Evolutionary conservation across 2,329 filamentous ascomycete genomes (phyloP).

Genomic region (Alternaria hordeiaustralica): DNA sequence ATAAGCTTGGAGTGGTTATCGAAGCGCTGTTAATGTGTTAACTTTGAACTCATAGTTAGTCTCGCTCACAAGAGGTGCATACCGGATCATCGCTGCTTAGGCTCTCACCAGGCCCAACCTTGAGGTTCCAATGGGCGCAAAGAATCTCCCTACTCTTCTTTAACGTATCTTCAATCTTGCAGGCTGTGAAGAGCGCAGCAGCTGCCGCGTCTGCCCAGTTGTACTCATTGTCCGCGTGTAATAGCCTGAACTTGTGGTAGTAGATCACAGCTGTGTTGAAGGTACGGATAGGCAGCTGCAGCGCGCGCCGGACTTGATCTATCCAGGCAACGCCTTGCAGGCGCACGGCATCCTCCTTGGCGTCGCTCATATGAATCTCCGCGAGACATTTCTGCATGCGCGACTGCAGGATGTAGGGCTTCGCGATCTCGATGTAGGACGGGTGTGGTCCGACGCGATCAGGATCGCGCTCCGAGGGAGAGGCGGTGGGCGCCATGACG

Average conservation of each 20-base stretch:
- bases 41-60: neutral
- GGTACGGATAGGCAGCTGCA: constrained; percentile 86
- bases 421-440: constrained; percentile 68
- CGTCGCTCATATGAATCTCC: constrained; percentile 73
- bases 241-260: constrained; percentile 90
- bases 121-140: constrained; percentile 87
- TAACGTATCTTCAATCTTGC: constrained; percentile 96
- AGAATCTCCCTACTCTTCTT: constrained; percentile 96
- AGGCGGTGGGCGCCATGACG: constrained; percentile 42
- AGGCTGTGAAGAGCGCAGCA: constrained; percentile 87
- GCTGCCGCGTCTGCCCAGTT: constrained; percentile 84
- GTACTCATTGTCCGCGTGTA: constrained; percentile 85
- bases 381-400: constrained; percentile 76
- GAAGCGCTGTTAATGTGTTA: constrained; percentile 67
- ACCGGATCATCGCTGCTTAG: constrained; percentile 83
- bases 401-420: constrained; percentile 83
- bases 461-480: constrained; percentile 29
- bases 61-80: constrained; percentile 29
- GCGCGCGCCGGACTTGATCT: constrained; percentile 77
- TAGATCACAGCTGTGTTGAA: constrained; percentile 91
- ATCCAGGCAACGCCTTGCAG: constrained; percentile 90
- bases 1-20: constrained; percentile 80
- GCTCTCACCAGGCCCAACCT: constrained; percentile 70
- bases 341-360: constrained; percentile 79
- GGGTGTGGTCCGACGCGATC: constrained; percentile 61